Base-by-base conservation (phyloP, 805 yeast genomes). In the Saturnispora sanitii region DNA sequence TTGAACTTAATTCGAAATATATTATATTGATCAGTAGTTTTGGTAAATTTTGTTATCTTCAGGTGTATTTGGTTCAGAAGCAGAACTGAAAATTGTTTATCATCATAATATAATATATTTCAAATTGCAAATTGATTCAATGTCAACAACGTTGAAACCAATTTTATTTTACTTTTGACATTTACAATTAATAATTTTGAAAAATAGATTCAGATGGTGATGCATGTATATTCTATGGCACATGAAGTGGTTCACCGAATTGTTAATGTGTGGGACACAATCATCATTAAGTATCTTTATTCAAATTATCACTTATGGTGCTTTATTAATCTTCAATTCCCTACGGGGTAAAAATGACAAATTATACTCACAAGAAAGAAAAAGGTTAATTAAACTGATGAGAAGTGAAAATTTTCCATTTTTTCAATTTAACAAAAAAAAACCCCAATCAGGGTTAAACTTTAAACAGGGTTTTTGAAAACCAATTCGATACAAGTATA, bases 151-250 rank as follows among this genome's bases (percentile, higher is more conserved):
- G n/a, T n/a, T n/a, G n/a, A n/a, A n/a, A n/a, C n/a, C n/a, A n/a
- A n/a, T n/a, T n/a, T n/a, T n/a, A n/a, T n/a, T n/a, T n/a, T n/a
- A n/a, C n/a, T n/a, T n/a, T n/a, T n/a, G n/a, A n/a, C n/a, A n/a
- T n/a, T n/a, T n/a, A n/a, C n/a, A n/a, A n/a, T n/a, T n/a, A n/a
- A n/a, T n/a, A n/a, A n/a, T n/a, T n/a, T 23, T 7, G 11, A 23
- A 11, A 23, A 23, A 11, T 11, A 15, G 37, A 49, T 57, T 84
- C 95, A 85, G 95, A 82, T 85, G 95, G 95, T 85, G 94, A 85
- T 85, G 95, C 95, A 85, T 85, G 95, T 76, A 39, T 50, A 74
- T 79, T 83, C 82, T 65, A 65, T 82, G 92, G 79, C 78, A 92
- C 83, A 71, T 69, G 44, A 45, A 46, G 45, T 39, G 47, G 46